Evolutionary conservation across 2,329 filamentous ascomycete species (phyloP).

Genomic region (Helicocarpus griseus): DNA sequence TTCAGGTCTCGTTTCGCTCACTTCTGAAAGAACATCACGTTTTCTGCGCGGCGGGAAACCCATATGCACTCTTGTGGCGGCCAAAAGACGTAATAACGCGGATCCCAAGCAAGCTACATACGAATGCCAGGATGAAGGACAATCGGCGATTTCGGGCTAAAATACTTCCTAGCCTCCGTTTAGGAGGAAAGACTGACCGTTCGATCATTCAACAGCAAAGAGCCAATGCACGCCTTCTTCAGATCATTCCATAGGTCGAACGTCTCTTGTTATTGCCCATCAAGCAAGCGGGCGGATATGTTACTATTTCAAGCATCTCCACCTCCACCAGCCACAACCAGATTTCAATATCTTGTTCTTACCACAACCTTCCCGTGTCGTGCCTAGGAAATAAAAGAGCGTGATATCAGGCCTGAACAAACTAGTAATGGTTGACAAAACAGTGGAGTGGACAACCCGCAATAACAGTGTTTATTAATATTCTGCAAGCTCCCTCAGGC

Average conservation of each 20-base stretch:
- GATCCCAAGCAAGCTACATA: not conserved
- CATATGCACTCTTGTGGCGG: not conserved
- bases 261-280: not conserved
- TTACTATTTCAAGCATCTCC: not conserved
- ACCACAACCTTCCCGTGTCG: not conserved
- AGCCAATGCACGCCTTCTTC: not conserved
- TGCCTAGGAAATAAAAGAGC: not conserved
- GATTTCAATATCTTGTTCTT: not conserved
- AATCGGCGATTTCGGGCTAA: not conserved
- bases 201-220: not conserved
- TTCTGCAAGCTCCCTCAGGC: not conserved
- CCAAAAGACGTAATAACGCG: conserved; percentile 1
- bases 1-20: not conserved
- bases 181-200: not conserved
- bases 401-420: not conserved
- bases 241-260: not conserved
- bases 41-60: not conserved
- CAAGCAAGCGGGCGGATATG: not conserved
- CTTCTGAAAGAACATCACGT: not conserved
- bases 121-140: not conserved
- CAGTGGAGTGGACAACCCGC: not conserved
- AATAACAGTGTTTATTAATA: not conserved
- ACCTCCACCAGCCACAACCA: not conserved
- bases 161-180: not conserved
- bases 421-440: not conserved